Conservation (phyloP, 345 rosid species). For the Lepidium sativum region DNA sequence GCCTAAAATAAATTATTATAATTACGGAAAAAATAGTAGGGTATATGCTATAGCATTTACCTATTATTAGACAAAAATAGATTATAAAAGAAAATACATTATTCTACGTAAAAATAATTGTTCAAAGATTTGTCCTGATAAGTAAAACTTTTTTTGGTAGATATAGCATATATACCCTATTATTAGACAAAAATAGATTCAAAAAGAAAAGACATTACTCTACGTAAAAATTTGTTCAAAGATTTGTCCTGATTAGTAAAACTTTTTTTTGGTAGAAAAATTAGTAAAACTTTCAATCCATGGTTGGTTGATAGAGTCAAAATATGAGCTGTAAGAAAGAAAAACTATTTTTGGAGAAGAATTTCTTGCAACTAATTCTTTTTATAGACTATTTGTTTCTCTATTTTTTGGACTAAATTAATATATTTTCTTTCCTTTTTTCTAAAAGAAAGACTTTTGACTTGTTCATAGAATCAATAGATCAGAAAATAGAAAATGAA, state of each 20-base stretch:
- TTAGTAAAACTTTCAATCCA: constrained; percentile 17
- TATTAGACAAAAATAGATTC: background rate
- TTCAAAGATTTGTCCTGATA: too few species aligned
- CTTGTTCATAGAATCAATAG: constrained; percentile 12
- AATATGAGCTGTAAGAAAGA: background rate
- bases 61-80: too few species aligned
- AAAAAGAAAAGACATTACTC: background rate
- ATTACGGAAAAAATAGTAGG: too few species aligned
- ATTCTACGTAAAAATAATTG: too few species aligned
- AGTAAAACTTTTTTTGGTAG: too few species aligned
- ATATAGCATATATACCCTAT: too few species aligned
- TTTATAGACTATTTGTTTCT: background rate
- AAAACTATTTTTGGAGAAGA: constrained; percentile 19
- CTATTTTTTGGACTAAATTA: constrained; percentile 14
- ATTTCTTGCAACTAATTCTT: background rate
- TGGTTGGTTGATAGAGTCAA: constrained; percentile 21
- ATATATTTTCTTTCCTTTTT: background rate
- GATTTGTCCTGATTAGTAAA: constrained; percentile 1
- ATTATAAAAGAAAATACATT: too few species aligned
- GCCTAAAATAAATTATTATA: too few species aligned
- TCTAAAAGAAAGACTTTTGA: constrained; percentile 20
- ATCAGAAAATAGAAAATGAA: constrained; percentile 18
- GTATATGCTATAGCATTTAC: too few species aligned
- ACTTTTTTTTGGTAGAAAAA: background rate
- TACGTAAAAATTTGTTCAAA: background rate